Evolutionary conservation across 2,329 filamentous ascomycete genomes (phyloP), one percentile per base, ranked within the genome.

Genomic region (Leptographium wingfieldii): DNA sequence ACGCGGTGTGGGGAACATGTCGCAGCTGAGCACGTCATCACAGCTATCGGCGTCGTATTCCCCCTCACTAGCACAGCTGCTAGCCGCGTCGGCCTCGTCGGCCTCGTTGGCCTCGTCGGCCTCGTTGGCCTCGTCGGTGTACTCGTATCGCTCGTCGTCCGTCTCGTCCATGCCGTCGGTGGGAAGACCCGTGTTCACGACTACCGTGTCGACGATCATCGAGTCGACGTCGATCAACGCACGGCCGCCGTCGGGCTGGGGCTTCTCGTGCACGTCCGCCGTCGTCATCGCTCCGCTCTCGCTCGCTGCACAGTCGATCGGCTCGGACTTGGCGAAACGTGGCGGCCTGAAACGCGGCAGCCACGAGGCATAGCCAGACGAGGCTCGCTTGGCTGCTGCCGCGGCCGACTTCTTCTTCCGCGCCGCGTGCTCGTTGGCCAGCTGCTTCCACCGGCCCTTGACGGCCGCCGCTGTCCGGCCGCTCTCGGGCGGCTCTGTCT

Each of bases 391-490:
- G 40, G 54, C 58, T 51, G 43, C 22, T 14, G 52, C 22, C 22
- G 22, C 22, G 22, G 22, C 6, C 14, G 31, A 14, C 12, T 19
- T n/a, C 22, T 33, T 46, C 43, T 33, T 11, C 40, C 29, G 4
- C 14, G 43, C n/a, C 12, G 46, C 56, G 31, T 55, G 27, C n/a
- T 53, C 35, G 35, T 35, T 48, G n/a, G 49, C 46, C 16, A 58
- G 52, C 16, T 48, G 35, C 33, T 46, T 56, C 61, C 61, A 61
- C 19, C 58, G 59, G 11, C 49, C 35, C 7, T 56, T 33, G 25
- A 63, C 57, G 3, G 22, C 53, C 0, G 52, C 52, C 1, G 60
- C 53, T 1, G 38, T 63, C 2, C 60, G 40, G 4, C 49, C 61
- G 35, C 57, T 63, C 19, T 19, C 40, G 4, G 54, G 38, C 2